phyloP scores from a whole-genome alignment of 345 rosid genomes.

The Anacardium occidentale region DNA sequence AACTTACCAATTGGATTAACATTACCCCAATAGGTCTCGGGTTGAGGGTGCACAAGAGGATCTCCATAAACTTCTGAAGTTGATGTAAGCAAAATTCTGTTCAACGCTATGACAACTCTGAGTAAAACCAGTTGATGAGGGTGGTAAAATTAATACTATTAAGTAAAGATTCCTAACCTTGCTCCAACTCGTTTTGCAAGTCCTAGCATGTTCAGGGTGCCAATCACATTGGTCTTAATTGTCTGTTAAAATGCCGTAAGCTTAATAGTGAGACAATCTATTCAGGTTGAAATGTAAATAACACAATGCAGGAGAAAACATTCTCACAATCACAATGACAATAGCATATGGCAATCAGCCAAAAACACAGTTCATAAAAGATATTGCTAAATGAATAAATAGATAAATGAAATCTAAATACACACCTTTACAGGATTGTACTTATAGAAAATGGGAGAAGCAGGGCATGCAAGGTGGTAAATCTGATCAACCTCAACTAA shows the following conservation, averaged over 20 bases:
- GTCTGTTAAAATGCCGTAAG: conserved; percentile 46
- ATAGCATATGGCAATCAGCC: not conserved
- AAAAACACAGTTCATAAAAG: not conserved
- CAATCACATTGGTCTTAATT: conserved; percentile 95
- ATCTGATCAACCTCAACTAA: conserved; percentile 90
- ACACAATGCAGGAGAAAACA: not conserved
- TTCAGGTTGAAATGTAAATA: not conserved
- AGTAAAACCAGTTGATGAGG: conserved; percentile 5
- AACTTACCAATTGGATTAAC: conserved; percentile 89
- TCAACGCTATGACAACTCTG: not conserved
- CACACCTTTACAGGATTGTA: conserved; percentile 96
- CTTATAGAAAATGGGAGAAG: conserved; percentile 94
- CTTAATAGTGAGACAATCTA: conserved; percentile 21
- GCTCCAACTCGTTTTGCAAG: conserved; percentile 99
- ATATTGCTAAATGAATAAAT: not conserved
- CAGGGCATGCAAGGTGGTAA: conserved; percentile 98
- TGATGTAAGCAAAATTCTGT: conserved; percentile 91
- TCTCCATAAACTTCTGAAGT: conserved; percentile 97
- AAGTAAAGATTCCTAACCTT: conserved; percentile 42
- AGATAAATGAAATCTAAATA: conserved; percentile 10
- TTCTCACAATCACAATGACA: not conserved
- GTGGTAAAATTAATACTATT: not conserved
- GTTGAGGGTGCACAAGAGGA: conserved; percentile 92
- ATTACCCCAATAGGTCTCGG: conserved; percentile 96
- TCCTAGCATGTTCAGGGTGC: conserved; percentile 96